Evolutionary conservation across 176 grass and related monocot genomes (phyloP).

Genomic region (Aegilops speltoides): DNA sequence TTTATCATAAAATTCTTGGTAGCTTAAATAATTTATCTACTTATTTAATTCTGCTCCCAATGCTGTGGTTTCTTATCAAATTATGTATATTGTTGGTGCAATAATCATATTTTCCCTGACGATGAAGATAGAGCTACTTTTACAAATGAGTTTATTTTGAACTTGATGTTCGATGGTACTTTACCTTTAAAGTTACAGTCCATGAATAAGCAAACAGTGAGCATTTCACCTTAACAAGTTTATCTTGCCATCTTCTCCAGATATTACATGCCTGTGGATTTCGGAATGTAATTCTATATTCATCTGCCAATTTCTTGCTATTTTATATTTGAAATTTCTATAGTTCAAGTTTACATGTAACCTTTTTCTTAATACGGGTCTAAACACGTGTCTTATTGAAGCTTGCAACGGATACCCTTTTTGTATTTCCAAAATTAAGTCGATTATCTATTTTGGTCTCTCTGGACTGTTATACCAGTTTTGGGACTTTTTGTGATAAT

Average conservation of each 20-base stretch:
- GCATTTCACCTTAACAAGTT: background rate
- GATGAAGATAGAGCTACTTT: constrained; percentile 10
- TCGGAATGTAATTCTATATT: background rate
- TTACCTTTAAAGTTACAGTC: background rate
- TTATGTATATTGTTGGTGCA: background rate
- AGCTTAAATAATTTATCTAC: constrained; percentile 28
- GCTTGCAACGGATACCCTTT: background rate
- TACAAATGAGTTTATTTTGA: background rate
- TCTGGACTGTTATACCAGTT: constrained; percentile 11
- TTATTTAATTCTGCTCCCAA: constrained; percentile 2
- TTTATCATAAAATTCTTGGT: constrained; percentile 99
- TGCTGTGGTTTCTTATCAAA: constrained; percentile 20
- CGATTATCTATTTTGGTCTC: constrained; percentile 5
- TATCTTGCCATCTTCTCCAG: background rate
- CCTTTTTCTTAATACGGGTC: background rate
- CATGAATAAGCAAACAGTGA: constrained; percentile 10
- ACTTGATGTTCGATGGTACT: background rate
- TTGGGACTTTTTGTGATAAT: background rate
- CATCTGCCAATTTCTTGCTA: background rate
- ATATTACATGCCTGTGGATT: background rate
- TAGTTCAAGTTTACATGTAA: background rate
- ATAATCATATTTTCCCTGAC: background rate
- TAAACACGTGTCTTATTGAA: background rate
- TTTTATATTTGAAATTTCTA: background rate
- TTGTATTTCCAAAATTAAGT: constrained; percentile 3